These are phyloP conservation scores for Euphorbia lathyris DNA, from an alignment of 345 rosid genomes.

Conservation along the genomic window DNA sequence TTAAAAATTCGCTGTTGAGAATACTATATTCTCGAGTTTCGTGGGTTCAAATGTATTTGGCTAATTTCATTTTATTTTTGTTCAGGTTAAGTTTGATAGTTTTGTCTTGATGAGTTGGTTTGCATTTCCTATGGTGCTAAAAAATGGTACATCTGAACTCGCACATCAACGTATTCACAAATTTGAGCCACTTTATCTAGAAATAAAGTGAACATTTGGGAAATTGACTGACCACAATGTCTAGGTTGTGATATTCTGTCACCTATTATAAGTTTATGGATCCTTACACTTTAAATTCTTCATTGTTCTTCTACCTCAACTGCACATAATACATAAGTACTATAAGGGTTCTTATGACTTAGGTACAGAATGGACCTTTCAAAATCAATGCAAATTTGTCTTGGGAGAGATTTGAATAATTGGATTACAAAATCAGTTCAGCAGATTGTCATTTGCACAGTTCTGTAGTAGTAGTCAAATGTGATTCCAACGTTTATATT, in stretches of 20 bases:
- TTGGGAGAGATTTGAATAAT: too few species aligned
- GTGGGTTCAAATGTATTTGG: neutral
- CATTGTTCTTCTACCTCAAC: neutral
- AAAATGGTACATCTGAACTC: neutral
- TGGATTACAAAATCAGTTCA: too few species aligned
- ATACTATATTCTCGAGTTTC: neutral
- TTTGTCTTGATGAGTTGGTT: neutral
- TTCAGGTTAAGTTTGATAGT: neutral
- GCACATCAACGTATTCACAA: neutral
- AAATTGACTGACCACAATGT: neutral
- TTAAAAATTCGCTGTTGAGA: neutral
- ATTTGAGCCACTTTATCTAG: too few species aligned
- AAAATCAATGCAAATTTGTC: neutral
- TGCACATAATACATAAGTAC: neutral
- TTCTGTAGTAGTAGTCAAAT: too few species aligned
- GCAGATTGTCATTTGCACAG: too few species aligned
- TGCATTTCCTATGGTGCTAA: neutral
- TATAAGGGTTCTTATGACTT: neutral
- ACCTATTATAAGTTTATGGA: neutral
- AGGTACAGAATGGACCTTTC: neutral
- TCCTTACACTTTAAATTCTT: neutral
- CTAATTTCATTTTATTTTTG: too few species aligned
- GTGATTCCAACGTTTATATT: too few species aligned
- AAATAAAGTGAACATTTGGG: too few species aligned
- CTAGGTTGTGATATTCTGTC: neutral